Evolutionary conservation across 163 green algal genomes (phyloP).

Genomic region (Scenedesmus sp.): DNA sequence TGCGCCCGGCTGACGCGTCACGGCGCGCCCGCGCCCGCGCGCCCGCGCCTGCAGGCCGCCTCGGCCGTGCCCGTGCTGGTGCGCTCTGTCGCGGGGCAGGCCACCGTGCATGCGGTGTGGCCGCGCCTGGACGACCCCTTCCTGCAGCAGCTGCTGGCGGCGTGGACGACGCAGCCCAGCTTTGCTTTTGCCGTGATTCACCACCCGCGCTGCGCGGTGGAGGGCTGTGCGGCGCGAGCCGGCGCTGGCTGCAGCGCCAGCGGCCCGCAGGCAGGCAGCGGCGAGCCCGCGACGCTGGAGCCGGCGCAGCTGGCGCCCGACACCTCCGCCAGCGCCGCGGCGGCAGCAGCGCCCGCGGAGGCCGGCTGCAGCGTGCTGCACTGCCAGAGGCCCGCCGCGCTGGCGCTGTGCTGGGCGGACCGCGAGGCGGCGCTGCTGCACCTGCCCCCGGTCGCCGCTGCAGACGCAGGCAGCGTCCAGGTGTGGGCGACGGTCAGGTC

Average conservation of each 20-base stretch:
- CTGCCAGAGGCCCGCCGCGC: not conserved
- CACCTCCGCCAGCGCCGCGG: not conserved
- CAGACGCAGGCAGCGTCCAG: not conserved
- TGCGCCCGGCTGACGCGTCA: too few relatives aligned
- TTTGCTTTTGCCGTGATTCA: slow-evolving; percentile 34
- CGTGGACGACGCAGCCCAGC: slow-evolving; percentile 28
- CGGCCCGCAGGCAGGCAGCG: not conserved
- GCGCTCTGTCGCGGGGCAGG: slow-evolving; percentile 12
- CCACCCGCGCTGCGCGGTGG: not conserved
- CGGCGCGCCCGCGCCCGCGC: too few relatives aligned
- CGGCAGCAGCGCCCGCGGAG: not conserved
- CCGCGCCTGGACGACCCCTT: slow-evolving; percentile 7
- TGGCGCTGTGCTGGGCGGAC: slow-evolving; percentile 40
- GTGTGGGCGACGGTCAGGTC: slow-evolving; percentile 15
- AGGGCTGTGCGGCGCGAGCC: too few relatives aligned
- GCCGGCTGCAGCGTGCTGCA: not conserved
- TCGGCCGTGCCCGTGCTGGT: not conserved
- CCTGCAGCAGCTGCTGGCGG: slow-evolving; percentile 31
- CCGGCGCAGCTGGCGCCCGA: not conserved
- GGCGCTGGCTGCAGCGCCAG: too few relatives aligned
- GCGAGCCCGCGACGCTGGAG: not conserved
- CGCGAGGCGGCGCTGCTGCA: slow-evolving; percentile 21
- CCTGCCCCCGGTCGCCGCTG: not conserved
- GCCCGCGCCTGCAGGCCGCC: not conserved
- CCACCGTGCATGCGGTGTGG: slow-evolving; percentile 21